Percentiles rank a stretch among this genome's conserved stretches.
Evolutionary conservation across 768 basidiomycete genomes (phyloP).

Genomic region (Phanerodontia chrysosporium): DNA sequence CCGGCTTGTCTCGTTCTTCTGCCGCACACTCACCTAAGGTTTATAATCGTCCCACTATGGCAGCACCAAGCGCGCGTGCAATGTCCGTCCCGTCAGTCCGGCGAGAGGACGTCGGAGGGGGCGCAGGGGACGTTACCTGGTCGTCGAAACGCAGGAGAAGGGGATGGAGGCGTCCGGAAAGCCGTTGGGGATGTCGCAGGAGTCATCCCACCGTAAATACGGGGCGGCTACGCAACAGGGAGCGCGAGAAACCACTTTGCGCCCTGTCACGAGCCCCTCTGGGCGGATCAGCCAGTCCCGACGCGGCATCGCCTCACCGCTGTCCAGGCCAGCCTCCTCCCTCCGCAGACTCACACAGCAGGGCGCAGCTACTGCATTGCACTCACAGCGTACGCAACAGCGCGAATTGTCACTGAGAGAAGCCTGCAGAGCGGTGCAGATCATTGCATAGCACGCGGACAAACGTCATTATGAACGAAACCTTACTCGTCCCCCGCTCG

Average conservation of each 20-base stretch:
- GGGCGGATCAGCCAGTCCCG: neutral
- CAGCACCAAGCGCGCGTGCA: neutral
- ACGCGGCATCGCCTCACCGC: neutral
- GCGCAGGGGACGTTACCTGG: neutral
- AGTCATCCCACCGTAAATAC: neutral
- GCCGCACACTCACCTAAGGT: neutral
- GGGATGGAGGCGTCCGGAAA: neutral
- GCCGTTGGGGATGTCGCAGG: neutral
- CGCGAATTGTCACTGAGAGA: neutral
- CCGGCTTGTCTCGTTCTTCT: neutral
- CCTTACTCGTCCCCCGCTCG: neutral
- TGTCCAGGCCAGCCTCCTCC: too few relatives aligned
- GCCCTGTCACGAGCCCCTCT: slow-evolving; percentile 3
- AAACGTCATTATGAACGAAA: neutral
- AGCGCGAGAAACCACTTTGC: neutral
- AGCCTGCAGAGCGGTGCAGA: neutral
- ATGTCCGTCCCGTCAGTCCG: neutral
- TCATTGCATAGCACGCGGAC: neutral
- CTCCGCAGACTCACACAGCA: neutral
- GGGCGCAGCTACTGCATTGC: neutral
- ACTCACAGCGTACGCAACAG: neutral
- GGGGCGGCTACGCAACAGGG: neutral
- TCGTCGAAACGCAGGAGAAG: neutral
- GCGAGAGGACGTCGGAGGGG: neutral
- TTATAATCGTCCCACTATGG: neutral